Evolutionary conservation across 192 early-diverging fungal genomes (phyloP), one percentile per base, ranked within the genome.

Genomic region (Coemansia sp.): DNA sequence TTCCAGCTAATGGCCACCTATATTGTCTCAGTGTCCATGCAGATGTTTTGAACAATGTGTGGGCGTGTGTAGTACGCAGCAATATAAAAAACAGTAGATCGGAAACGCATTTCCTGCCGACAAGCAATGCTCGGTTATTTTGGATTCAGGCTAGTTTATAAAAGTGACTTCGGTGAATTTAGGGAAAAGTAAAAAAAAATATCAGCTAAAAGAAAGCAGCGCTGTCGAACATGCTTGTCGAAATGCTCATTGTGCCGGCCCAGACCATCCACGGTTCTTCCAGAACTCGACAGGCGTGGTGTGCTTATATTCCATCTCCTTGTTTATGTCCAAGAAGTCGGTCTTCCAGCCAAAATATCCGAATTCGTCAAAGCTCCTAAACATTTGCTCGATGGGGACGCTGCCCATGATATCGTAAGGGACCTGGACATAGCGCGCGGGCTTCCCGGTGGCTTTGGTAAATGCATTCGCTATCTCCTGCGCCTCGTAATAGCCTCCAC

Each of bases 241-340:
- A 30, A 30, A 3, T 3, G 3, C 3, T 30, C 3, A 43, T 6
- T 20, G 18, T 39, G 57, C 35, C 18, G 67, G 77, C 90, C 67
- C 96, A 91, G 62, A 56, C 76, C 76, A 72, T 20, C 60, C 60
- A 11, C 67, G 16, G 30, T 30, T 30, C 30, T 30, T 30, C 30
- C 30, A 30, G 3, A 30, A 30, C 30, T 30, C 30, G 30, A 38
- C 39, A 1, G 71, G 76, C 24, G 76, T 69, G 18, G 63, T 63
- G 30, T 73, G 69, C 34, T 62, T 70, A 64, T 69, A 53, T 0
- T 63, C 45, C 11, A 69, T 59, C 44, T 56, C 21, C 34, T 66
- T 66, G 71, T 72, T 69, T 55, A 49, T 63, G 35, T 69, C 76
- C 30, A 77, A 6, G 11, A 70, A 63, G n/a, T 63, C 68, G 2